Conservation (phyloP, 768 basidiomycete genomes). For the Coprinellus micaceus region DNA sequence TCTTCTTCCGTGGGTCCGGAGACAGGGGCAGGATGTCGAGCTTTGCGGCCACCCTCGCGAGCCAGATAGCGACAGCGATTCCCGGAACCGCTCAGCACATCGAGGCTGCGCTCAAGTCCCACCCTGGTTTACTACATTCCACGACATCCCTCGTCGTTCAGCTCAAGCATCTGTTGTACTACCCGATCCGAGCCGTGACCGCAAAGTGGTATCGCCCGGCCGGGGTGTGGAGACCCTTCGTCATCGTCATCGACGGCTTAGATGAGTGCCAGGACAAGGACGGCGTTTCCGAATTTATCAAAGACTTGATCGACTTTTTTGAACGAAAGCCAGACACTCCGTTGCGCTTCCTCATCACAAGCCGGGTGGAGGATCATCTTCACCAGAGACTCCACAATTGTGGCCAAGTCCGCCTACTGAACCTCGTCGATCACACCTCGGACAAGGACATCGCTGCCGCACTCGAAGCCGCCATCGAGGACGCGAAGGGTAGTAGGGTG, state of each 20-base stretch:
- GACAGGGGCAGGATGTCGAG: neutral
- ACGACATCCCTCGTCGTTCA: neutral
- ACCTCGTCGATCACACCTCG: neutral
- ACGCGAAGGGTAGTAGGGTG: neutral
- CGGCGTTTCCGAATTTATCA: neutral
- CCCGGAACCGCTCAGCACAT: neutral
- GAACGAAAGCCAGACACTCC: neutral
- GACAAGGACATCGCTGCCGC: neutral
- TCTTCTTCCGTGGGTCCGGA: neutral
- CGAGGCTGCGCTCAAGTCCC: neutral
- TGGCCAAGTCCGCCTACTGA: neutral
- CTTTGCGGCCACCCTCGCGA: neutral
- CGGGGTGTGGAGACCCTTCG: no score
- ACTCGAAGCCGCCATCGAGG: neutral
- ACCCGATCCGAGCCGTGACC: neutral
- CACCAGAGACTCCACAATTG: neutral
- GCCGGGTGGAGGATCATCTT: neutral
- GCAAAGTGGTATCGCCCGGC: no score
- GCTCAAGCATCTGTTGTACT: neutral
- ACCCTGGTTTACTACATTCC: neutral
- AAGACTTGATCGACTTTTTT: neutral
- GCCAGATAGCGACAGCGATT: neutral
- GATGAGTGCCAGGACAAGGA: slow-evolving; percentile 7
- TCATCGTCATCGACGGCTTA: slow-evolving; percentile 5
- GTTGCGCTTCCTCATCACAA: neutral